Evolutionary conservation across 257 asterid genomes (phyloP).

Genomic region (Solanum gracilifrons): DNA sequence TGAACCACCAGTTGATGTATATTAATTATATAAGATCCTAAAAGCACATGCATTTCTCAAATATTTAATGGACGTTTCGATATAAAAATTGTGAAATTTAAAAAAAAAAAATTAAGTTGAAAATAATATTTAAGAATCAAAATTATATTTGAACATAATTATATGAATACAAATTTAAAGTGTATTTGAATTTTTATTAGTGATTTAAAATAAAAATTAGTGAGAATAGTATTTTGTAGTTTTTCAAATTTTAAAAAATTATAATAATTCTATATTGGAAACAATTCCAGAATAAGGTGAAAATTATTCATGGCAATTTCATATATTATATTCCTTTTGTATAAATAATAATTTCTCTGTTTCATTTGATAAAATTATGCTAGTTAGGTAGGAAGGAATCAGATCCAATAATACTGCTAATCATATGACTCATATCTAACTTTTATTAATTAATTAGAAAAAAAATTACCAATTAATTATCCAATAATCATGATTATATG

Average conservation of each 20-base stretch:
- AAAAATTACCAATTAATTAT: not conserved
- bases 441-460: not conserved
- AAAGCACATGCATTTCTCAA: slow-evolving; percentile 47
- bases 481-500: not conserved
- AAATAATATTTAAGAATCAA: not conserved
- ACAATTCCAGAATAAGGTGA: not conserved
- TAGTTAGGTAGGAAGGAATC: not conserved
- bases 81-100: not conserved
- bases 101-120: not conserved
- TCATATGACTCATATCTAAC: not conserved
- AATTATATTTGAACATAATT: not conserved
- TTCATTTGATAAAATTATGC: not conserved
- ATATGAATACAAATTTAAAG: not conserved
- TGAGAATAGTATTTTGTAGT: not conserved
- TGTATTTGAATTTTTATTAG: not conserved
- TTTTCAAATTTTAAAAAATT: not conserved
- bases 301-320: not conserved
- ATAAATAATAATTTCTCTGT: not conserved
- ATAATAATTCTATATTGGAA: not conserved
- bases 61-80: not conserved
- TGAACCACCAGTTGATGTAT: slow-evolving; percentile 51
- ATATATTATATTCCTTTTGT: not conserved
- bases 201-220: not conserved
- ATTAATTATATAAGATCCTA: slow-evolving; percentile 23
- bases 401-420: not conserved